phyloP scores from a whole-genome alignment of 2,329 filamentous ascomycete species.

The Lecanicillium sp. region DNA sequence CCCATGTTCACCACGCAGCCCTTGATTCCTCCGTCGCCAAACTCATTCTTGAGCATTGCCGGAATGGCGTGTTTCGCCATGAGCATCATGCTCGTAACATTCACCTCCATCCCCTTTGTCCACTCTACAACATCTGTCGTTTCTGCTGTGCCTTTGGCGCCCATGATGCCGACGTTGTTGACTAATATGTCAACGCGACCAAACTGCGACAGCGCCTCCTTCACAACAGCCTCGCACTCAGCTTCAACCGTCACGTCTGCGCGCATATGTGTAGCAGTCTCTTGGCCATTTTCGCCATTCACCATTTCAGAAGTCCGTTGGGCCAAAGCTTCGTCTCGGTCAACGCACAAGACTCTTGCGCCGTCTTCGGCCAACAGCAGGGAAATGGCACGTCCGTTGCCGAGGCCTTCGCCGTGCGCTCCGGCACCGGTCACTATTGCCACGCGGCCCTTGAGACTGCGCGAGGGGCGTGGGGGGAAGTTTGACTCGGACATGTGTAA shows the following conservation, averaged over 20 bases:
- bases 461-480: constrained; percentile 15
- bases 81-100: constrained; percentile 56
- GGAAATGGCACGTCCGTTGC: constrained; percentile 50
- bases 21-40: constrained; percentile 24
- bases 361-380: constrained; percentile 53
- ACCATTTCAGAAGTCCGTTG: constrained; percentile 46
- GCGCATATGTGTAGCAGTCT: constrained; percentile 31
- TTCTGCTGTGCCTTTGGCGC: constrained; percentile 49
- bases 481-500: constrained; percentile 1
- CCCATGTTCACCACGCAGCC: constrained; percentile 55
- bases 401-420: constrained; percentile 41
- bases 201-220: constrained; percentile 35
- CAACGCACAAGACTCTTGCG: constrained; percentile 49
- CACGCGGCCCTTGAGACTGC: constrained; percentile 25
- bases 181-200: constrained; percentile 35
- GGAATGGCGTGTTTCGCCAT: constrained; percentile 56
- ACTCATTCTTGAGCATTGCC: constrained; percentile 45
- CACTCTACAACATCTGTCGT: constrained; percentile 52
- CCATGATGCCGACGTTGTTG: constrained; percentile 38
- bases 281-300: constrained; percentile 24
- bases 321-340: constrained; percentile 40
- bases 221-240: constrained; percentile 39
- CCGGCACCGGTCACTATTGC: constrained; percentile 45
- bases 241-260: constrained; percentile 46
- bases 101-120: constrained; percentile 49